phyloP scores from a whole-genome alignment of 345 rosid genomes.

The Sisymbrium altissimum region DNA sequence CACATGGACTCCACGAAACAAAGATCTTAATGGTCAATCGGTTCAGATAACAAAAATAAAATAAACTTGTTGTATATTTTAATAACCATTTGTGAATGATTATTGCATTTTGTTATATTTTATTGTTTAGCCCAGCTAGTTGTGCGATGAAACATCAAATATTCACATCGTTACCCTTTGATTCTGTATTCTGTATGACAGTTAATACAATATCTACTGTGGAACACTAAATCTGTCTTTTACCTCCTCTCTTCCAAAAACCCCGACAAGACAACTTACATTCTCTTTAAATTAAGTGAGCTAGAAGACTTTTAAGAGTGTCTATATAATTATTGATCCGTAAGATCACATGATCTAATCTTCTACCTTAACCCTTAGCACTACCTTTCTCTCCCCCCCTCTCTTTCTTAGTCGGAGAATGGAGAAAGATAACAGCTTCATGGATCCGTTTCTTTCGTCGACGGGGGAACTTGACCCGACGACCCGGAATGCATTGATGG shows the following conservation, averaged over 20 bases:
- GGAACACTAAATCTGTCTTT: no score
- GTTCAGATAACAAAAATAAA: background rate
- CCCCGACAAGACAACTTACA: background rate
- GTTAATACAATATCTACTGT: background rate
- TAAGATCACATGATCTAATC: background rate
- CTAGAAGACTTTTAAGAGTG: background rate
- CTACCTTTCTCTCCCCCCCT: background rate
- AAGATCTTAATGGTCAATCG: conserved; percentile 12
- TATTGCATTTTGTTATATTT: background rate
- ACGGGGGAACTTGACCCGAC: conserved; percentile 29
- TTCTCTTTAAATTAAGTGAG: background rate
- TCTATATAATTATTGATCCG: background rate
- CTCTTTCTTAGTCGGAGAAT: conserved; percentile 10
- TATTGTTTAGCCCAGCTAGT: conserved; percentile 2
- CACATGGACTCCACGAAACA: conserved; percentile 26
- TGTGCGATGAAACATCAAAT: conserved; percentile 19
- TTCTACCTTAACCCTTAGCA: background rate
- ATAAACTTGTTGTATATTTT: background rate
- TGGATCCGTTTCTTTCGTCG: conserved; percentile 38
- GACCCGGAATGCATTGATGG: conserved; percentile 26
- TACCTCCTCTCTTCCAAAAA: no score
- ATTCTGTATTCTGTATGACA: background rate
- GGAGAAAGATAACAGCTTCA: conserved; percentile 34
- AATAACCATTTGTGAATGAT: background rate
- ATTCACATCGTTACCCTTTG: background rate